Base-by-base conservation (phyloP, 805 yeast species). In the Yarrowia deformans region DNA sequence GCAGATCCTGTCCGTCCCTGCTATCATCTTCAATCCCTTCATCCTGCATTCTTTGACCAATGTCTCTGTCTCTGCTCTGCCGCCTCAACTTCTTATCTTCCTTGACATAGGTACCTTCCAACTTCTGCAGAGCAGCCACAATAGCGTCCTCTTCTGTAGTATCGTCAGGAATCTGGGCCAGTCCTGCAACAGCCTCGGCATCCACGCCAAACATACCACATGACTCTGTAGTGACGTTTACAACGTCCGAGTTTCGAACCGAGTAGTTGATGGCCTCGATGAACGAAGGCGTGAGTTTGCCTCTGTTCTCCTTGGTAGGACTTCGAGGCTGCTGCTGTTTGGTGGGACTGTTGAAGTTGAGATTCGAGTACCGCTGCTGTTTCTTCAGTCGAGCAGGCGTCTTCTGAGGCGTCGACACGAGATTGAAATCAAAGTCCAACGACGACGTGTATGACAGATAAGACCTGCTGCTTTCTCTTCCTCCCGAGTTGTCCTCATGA, bases 131-230 rank as follows among this genome's bases (percentile, higher is more conserved):
- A 0, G 98, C 93, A 58, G 87, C 86, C 66, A 83, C 84, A 14
- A 93, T 81, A 0, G 97, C 97, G 77, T 91, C 90, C 18, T 84
- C 86, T 37, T 83, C 85, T 50, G 84, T 80, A 0, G 88, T 83
- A 58, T 89, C 93, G 76, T 94, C 97, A 0, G 97, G 94, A 64
- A 93, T 87, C 7, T 90, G 90, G 0, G 96, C 96, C 60, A 93
- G 82, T 74, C 88, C 91, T 50, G 89, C 90, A 56, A 90, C 87
- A 1, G 87, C 89, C 4, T 83, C 84, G n/a, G 82, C 78, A 39
- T 85, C 80, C 64, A 63, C 66, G 7, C 66, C 66, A 60, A 60
- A 60, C 66, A 60, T 60, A 14, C 66, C 66, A 34, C 66, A 60
- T 18, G 66, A 60, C 50, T 45, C 52, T 2, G 50, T 45, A 9